phyloP scores from a whole-genome alignment of 805 yeast genomes.

The Pichia deserticola region DNA sequence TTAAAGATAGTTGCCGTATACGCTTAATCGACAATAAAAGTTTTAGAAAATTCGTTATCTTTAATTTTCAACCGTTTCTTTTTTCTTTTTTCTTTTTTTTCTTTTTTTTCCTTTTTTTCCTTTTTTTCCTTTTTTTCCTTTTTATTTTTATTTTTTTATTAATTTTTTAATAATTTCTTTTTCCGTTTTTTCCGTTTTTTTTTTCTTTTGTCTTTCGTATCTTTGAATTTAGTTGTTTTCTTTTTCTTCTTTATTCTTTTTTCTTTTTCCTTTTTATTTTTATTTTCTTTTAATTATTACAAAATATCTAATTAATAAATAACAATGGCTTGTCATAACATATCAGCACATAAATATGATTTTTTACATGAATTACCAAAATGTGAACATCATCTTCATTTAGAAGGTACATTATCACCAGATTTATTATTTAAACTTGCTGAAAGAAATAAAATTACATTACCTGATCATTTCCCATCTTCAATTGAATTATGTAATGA shows the following conservation, averaged over 20 bases:
- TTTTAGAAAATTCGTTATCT: not conserved
- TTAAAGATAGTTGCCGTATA: too few species aligned
- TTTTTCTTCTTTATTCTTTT: too few species aligned
- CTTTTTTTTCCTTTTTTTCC: not conserved
- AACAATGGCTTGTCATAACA: not conserved
- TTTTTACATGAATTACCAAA: slow-evolving; percentile 70
- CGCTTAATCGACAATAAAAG: not conserved
- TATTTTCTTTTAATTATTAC: too few species aligned
- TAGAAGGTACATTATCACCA: slow-evolving; percentile 82
- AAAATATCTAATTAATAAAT: too few species aligned
- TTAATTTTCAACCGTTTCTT: not conserved
- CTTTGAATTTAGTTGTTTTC: too few species aligned
- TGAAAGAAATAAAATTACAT: slow-evolving; percentile 47
- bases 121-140: not conserved
- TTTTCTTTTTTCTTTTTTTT: not conserved
- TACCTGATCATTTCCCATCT: slow-evolving; percentile 60
- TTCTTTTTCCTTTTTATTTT: too few species aligned
- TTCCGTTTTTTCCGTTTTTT: too few species aligned
- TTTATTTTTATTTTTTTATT: not conserved
- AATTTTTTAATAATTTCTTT: too few species aligned
- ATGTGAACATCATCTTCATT: slow-evolving; percentile 81
- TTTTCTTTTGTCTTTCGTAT: too few species aligned
- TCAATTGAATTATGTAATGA: slow-evolving; percentile 48
- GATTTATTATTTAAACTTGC: slow-evolving; percentile 63
- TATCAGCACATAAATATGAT: slow-evolving; percentile 10